phyloP scores from a whole-genome alignment of 805 yeast species.

The Candida pseudofarinosa region DNA sequence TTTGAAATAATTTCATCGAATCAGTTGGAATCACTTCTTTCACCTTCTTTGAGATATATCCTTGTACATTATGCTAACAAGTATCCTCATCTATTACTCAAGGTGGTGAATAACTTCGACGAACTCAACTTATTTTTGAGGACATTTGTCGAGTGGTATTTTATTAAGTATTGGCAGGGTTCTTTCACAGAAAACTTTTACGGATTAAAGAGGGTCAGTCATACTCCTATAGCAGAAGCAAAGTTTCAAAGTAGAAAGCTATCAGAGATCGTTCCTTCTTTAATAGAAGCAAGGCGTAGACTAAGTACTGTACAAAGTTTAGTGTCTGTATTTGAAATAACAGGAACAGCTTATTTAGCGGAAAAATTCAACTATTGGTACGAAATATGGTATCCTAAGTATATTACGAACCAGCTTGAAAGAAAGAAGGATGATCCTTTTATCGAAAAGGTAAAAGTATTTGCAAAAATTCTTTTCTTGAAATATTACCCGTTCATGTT shows the following conservation, averaged over 20 bases:
- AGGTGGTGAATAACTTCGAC: constrained; percentile 66
- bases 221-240: constrained; percentile 27
- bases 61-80: constrained; percentile 75
- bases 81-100: constrained; percentile 66
- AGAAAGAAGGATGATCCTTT: constrained; percentile 15
- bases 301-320: constrained; percentile 51
- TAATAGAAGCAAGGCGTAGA: constrained; percentile 49
- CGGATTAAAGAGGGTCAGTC: constrained; percentile 67
- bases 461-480: constrained; percentile 40
- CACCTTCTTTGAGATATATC: constrained; percentile 79
- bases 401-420: constrained; percentile 45
- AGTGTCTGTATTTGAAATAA: constrained; percentile 54
- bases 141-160: constrained; percentile 66
- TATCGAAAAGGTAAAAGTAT: constrained; percentile 25
- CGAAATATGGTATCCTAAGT: constrained; percentile 59
- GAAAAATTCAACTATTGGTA: constrained; percentile 65
- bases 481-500: constrained; percentile 59
- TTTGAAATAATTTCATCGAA: constrained; percentile 83
- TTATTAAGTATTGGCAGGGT: constrained; percentile 70
- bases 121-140: constrained; percentile 63
- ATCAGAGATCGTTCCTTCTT: constrained; percentile 34
- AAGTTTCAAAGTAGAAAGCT: constrained; percentile 29
- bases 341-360: constrained; percentile 63
- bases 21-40: constrained; percentile 70
- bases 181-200: constrained; percentile 90